These are phyloP conservation scores for Haplosporangium gracile DNA, from an alignment of 192 early-diverging fungal genomes.

Conservation along the genomic window DNA sequence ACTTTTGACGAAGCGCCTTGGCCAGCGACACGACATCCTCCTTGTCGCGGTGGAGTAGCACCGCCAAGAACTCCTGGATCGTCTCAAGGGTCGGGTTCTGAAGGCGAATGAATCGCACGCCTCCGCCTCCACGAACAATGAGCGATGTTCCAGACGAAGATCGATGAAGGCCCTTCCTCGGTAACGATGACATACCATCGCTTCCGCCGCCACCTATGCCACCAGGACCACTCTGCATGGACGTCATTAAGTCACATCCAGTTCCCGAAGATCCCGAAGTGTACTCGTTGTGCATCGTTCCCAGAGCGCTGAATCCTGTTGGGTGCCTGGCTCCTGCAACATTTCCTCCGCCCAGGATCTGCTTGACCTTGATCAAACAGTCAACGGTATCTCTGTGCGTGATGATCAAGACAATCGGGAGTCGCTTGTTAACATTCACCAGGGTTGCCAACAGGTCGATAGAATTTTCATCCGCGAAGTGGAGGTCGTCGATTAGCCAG, in stretches of 20 bases:
- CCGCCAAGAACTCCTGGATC: constrained; percentile 32
- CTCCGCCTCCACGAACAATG: constrained; percentile 46
- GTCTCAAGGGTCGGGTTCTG: constrained; percentile 31
- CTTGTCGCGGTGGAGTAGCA: constrained; percentile 28
- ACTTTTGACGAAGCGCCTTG: constrained; percentile 30
- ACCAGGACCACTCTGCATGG: not conserved
- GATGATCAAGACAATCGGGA: constrained; percentile 49
- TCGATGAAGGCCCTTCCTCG: not conserved
- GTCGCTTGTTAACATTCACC: constrained; percentile 51
- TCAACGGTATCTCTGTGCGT: constrained; percentile 42
- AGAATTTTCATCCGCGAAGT: constrained; percentile 52
- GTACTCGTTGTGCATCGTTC: constrained; percentile 32
- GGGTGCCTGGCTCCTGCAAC: constrained; percentile 12
- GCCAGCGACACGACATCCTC: constrained; percentile 26
- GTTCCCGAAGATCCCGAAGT: not conserved
- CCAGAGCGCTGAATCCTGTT: constrained; percentile 21
- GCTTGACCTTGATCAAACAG: constrained; percentile 45
- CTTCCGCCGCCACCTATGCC: not conserved
- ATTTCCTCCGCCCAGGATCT: constrained; percentile 45
- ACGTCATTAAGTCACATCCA: not conserved
- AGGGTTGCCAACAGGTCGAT: constrained; percentile 40
- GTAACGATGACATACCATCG: not conserved
- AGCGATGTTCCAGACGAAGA: constrained; percentile 15
- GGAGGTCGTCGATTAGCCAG: constrained; percentile 54
- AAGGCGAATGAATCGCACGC: constrained; percentile 45